Percentiles rank a stretch among this genome's conserved stretches.
Conservation (phyloP, 345 rosid genomes). For the Draba incana region DNA sequence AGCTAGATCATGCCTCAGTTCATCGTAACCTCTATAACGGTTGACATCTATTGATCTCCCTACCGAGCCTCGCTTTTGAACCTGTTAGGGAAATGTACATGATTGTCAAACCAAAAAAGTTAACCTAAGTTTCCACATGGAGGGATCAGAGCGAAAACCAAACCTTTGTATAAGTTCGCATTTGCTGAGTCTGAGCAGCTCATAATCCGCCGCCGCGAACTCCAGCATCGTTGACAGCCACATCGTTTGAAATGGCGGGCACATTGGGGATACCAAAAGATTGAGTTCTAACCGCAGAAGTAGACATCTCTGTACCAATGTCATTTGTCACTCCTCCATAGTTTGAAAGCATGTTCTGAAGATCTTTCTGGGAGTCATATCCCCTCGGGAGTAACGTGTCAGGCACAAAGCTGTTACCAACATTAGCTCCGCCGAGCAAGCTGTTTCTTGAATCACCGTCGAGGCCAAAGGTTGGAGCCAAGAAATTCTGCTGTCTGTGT, state of each 20-base stretch:
- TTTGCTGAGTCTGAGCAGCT: constrained; percentile 81
- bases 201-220: constrained; percentile 78
- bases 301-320: constrained; percentile 87
- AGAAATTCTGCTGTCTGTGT: constrained; percentile 73
- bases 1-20: constrained; percentile 83
- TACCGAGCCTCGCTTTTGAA: constrained; percentile 94
- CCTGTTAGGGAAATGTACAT: constrained; percentile 49
- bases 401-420: constrained; percentile 65
- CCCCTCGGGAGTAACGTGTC: constrained; percentile 84
- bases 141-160: constrained; percentile 12
- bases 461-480: constrained; percentile 70
- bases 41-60: constrained; percentile 97
- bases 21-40: constrained; percentile 82
- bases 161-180: constrained; percentile 98
- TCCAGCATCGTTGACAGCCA: constrained; percentile 72
- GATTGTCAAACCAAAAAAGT: constrained; percentile 2
- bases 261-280: constrained; percentile 88
- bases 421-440: constrained; percentile 63
- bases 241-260: constrained; percentile 75
- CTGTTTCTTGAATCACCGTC: constrained; percentile 74
- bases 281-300: constrained; percentile 87
- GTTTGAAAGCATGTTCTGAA: constrained; percentile 84
- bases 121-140: not conserved
- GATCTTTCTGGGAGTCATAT: constrained; percentile 92
- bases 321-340: constrained; percentile 79